phyloP scores from a whole-genome alignment of 192 early-diverging fungal species.

The Dissophora ornata region DNA sequence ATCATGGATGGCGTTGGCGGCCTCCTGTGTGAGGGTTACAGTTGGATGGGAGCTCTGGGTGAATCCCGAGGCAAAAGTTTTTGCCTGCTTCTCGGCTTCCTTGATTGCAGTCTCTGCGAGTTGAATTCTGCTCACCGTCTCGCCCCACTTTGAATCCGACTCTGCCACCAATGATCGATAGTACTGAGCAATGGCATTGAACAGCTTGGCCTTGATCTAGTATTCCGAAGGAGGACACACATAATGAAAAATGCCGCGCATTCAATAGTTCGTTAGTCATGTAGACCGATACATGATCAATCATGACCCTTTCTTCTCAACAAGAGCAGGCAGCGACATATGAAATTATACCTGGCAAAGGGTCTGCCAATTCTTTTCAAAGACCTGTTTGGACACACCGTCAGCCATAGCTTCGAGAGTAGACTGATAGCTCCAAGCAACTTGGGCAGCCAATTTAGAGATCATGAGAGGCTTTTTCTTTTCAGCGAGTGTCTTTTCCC shows the following conservation, averaged over 20 bases:
- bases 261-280: too few relatives aligned
- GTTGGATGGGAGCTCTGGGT: conserved; percentile 71
- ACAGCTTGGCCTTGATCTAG: conserved; percentile 93
- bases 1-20: conserved; percentile 78
- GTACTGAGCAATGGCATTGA: conserved; percentile 87
- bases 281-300: neutral
- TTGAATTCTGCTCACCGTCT: conserved; percentile 80
- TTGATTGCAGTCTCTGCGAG: conserved; percentile 86
- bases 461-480: conserved; percentile 91
- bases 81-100: conserved; percentile 85
- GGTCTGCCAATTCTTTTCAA: conserved; percentile 85
- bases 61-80: conserved; percentile 69
- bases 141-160: conserved; percentile 85
- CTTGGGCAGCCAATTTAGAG: conserved; percentile 89
- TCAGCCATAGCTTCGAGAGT: conserved; percentile 79
- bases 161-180: conserved; percentile 83
- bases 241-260: too few relatives aligned
- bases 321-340: too few relatives aligned
- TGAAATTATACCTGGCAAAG: conserved; percentile 79
- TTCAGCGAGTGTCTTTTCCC: conserved; percentile 86
- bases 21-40: conserved; percentile 69
- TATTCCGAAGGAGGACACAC: too few relatives aligned
- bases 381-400: conserved; percentile 72
- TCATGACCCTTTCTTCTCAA: too few relatives aligned
- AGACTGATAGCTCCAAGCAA: conserved; percentile 77